These are phyloP conservation scores for Capronia americana DNA, from an alignment of 2,329 filamentous ascomycete species.

Conservation along the genomic window DNA sequence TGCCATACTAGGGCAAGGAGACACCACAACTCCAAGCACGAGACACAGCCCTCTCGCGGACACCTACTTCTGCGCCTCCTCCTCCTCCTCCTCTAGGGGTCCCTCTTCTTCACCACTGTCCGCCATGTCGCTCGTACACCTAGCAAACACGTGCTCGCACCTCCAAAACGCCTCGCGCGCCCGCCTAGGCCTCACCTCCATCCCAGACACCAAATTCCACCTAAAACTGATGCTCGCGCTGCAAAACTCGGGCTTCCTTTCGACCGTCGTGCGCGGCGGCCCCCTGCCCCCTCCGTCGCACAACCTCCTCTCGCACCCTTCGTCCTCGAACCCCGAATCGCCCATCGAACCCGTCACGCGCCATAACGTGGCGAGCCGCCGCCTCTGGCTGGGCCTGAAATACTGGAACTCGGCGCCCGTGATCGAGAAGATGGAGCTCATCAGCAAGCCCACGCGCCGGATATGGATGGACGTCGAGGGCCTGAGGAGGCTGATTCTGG, in stretches of 20 bases:
- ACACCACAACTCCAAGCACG: conserved; percentile 1
- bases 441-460: conserved; percentile 76
- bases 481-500: conserved; percentile 70
- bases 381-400: conserved; percentile 89
- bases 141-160: conserved; percentile 85
- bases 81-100: background rate
- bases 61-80: background rate
- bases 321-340: conserved; percentile 47
- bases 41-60: conserved; percentile 4
- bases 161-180: conserved; percentile 86
- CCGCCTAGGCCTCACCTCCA: conserved; percentile 82
- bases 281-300: conserved; percentile 61
- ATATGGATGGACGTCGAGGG: conserved; percentile 70
- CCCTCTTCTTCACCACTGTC: background rate
- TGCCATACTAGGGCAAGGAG: background rate
- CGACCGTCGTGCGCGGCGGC: conserved; percentile 76
- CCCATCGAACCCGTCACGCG: conserved; percentile 64
- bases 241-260: conserved; percentile 82
- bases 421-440: conserved; percentile 67
- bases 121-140: conserved; percentile 73
- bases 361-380: conserved; percentile 73
- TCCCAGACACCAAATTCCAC: conserved; percentile 81
- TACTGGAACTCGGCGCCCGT: conserved; percentile 87
- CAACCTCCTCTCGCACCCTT: conserved; percentile 60
- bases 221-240: conserved; percentile 76